Base-by-base conservation (phyloP, 768 basidiomycete genomes). In the Boletales sp. region DNA sequence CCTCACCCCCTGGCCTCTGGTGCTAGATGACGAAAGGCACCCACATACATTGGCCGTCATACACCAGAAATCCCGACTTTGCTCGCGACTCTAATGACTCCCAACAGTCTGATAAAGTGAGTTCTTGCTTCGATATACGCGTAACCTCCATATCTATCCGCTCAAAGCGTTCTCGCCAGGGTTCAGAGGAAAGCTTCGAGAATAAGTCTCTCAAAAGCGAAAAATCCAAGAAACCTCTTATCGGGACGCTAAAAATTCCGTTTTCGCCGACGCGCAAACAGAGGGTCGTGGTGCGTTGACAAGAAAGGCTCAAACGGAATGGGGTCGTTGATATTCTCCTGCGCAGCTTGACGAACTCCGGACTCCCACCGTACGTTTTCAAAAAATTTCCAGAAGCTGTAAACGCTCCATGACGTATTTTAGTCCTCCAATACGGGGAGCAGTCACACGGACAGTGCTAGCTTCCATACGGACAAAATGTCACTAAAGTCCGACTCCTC, bases 381-480 rank as follows among this genome's bases (percentile, higher is more conserved):
- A 12, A 42, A 42, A 5, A 5, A 38, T 35, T 9, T 37, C 4
- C 12, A 35, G 11, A 39, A 31, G 3, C 32, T 14, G 18, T 13
- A 3, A 1, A 39, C 18, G 2, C n/a, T 31, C 7, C 8, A 41
- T 15, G 8, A 10, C 36, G 40, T 44, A n/a, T 12, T 3, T 19
- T 32, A 63, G 57, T 30, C 47, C 1, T 40, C 52, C 35, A 19
- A 17, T 14, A 45, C 27, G 31, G 48, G 15, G 32, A 52, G 52
- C 17, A 38, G 30, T 9, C 9, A 9, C 27, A 13, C 41, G 4
- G 42, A 39, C 8, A 46, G 42, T 15, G 17, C 9, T 8, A 46
- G 42, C 19, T 24, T 37, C 5, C 13, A n/a, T 18, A 34, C 45
- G 5, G 45, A 50, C 15, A 27, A 12, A 15, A 37, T 27, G 14